Percentiles rank a stretch among this genome's conserved stretches.
phyloP scores from a whole-genome alignment of 2,329 filamentous ascomycete genomes.

The Remersonia thermophila region DNA sequence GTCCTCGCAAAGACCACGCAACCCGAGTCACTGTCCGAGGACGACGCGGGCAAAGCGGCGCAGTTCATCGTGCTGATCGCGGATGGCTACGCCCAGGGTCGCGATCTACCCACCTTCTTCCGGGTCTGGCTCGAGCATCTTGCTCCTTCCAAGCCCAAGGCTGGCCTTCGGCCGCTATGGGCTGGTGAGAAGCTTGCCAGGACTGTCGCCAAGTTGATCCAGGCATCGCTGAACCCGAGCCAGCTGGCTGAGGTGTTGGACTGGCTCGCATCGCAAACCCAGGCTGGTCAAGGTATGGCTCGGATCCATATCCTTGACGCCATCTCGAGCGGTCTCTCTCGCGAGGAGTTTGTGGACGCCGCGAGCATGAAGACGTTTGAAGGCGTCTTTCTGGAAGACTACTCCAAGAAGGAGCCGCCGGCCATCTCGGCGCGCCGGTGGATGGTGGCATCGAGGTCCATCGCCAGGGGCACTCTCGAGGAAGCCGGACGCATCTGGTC shows the following conservation, averaged over 20 bases:
- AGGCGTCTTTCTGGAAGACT: constrained; percentile 9
- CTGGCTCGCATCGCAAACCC: constrained; percentile 28
- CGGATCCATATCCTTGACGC: constrained; percentile 31
- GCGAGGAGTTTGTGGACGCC: constrained; percentile 31
- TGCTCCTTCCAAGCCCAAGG: constrained; percentile 21
- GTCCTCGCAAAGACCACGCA: constrained; percentile 26
- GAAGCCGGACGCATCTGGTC: constrained; percentile 19
- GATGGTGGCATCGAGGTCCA: constrained; percentile 17
- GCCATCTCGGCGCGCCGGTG: constrained; percentile 13
- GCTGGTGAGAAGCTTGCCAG: constrained; percentile 15
- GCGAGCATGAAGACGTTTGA: constrained; percentile 22
- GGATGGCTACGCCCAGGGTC: constrained; percentile 31
- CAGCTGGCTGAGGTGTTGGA: constrained; percentile 32
- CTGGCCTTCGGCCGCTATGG: constrained; percentile 17
- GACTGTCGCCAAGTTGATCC: constrained; percentile 22
- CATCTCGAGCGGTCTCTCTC: constrained; percentile 29
- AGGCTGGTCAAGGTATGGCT: constrained; percentile 19
- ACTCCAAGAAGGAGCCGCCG: constrained; percentile 11
- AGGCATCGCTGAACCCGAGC: constrained; percentile 32
- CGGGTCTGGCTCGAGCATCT: constrained; percentile 35
- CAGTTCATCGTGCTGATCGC: constrained; percentile 31
- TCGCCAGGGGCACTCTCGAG: constrained; percentile 18
- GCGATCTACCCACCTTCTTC: constrained; percentile 34
- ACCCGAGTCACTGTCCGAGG: constrained; percentile 8
- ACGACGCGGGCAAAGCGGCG: constrained; percentile 13